Conservation (phyloP, 1,284 basidiomycete genomes). For the Amylostereum chailletii region DNA sequence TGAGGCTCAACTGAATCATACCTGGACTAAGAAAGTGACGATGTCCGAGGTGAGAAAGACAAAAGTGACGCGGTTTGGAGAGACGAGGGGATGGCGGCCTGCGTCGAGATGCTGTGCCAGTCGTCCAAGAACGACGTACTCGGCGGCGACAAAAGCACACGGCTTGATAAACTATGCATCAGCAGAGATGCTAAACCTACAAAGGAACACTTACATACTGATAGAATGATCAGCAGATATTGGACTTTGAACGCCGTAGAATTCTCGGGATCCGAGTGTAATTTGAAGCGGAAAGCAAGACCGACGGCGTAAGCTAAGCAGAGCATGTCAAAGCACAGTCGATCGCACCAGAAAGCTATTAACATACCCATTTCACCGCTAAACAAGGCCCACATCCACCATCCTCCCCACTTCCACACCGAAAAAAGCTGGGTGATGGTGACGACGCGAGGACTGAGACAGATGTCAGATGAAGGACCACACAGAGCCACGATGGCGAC, state of each 20-base stretch:
- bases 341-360: not conserved
- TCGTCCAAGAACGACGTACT: conserved; percentile 62
- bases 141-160: not conserved
- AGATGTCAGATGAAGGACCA: not conserved
- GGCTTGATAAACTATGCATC: not conserved
- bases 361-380: not conserved
- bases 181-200: not conserved
- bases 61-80: conserved; percentile 41
- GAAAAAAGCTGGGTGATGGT: not conserved
- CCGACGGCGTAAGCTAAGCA: not conserved
- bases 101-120: conserved; percentile 44
- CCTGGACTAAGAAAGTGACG: conserved; percentile 63
- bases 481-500: not conserved
- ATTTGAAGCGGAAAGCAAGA: not conserved
- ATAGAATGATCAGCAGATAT: not conserved
- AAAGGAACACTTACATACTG: not conserved
- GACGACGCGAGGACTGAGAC: not conserved
- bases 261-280: not conserved
- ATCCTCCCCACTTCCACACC: not conserved
- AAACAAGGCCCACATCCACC: not conserved
- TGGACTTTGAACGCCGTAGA: not conserved
- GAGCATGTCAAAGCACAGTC: not conserved
- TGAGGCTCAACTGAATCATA: not conserved
- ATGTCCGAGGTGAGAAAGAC: conserved; percentile 54
- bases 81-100: conserved; percentile 44